These are phyloP conservation scores for Leucogyrophana mollusca DNA, from an alignment of 768 basidiomycete genomes.

Conservation along the genomic window DNA sequence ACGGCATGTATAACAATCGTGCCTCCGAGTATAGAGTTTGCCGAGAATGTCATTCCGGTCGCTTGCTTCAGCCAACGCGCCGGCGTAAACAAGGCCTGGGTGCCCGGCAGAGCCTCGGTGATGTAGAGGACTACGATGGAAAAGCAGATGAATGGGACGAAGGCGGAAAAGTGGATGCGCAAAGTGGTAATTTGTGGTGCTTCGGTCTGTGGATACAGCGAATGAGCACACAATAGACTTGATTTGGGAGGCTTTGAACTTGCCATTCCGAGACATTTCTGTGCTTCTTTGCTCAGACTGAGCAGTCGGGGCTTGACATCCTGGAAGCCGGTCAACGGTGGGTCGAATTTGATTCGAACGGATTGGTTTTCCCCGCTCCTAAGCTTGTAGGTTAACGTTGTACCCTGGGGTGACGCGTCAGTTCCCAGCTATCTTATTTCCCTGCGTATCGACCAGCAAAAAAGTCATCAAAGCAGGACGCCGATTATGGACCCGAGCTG, in stretches of 20 bases:
- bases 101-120: neutral
- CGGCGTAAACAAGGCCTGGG: neutral
- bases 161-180: conserved; percentile 31
- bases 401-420: no score
- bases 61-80: neutral
- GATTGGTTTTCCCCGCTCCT: conserved; percentile 34
- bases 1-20: conserved; percentile 8
- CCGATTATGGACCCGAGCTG: neutral
- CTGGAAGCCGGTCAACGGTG: conserved; percentile 65
- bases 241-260: no score
- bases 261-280: conserved; percentile 75
- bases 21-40: conserved; percentile 9
- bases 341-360: conserved; percentile 58
- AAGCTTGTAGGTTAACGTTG: conserved; percentile 58
- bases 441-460: no score
- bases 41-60: conserved; percentile 4
- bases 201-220: conserved; percentile 44
- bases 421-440: no score
- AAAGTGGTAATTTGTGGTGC: conserved; percentile 56
- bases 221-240: neutral
- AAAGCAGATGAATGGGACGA: conserved; percentile 28
- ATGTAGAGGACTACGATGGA: neutral
- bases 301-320: conserved; percentile 75
- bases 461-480: neutral
- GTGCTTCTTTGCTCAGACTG: conserved; percentile 71